Evolutionary conservation across 1,139 yeast species (phyloP).

Genomic region (Kodamaea derodonti): DNA sequence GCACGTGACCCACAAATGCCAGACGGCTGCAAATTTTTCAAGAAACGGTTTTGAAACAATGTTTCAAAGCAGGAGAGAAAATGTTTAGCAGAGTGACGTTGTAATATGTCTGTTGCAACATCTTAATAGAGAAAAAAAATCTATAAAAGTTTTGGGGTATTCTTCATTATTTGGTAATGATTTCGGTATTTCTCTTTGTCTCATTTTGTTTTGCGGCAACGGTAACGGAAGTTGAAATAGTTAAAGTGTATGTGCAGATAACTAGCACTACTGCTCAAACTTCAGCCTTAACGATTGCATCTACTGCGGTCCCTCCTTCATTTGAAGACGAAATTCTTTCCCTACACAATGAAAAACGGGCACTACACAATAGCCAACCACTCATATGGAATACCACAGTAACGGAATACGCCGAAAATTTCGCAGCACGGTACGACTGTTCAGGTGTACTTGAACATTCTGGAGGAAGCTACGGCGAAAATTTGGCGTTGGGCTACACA

Average conservation of each 20-base stretch:
- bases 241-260: conserved; percentile 13
- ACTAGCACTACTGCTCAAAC: neutral
- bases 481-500: conserved; percentile 51
- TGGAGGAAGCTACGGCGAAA: conserved; percentile 55
- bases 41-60: no score
- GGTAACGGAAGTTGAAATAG: conserved; percentile 16
- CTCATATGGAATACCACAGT: conserved; percentile 30
- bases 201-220: conserved; percentile 7
- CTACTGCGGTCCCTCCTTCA: conserved; percentile 7
- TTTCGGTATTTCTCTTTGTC: neutral
- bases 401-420: conserved; percentile 27
- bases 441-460: conserved; percentile 41
- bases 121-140: no score
- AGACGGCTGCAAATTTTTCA: no score
- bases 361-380: conserved; percentile 25
- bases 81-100: no score
- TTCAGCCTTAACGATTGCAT: neutral
- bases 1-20: no score
- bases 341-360: conserved; percentile 29
- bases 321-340: conserved; percentile 24
- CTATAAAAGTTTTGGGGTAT: no score
- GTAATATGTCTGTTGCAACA: no score
- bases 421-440: conserved; percentile 30
- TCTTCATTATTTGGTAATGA: no score
- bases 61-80: no score